These are phyloP conservation scores for Phytophthora syringae DNA, from an alignment of 352 stramenopile species.

Conservation along the genomic window DNA sequence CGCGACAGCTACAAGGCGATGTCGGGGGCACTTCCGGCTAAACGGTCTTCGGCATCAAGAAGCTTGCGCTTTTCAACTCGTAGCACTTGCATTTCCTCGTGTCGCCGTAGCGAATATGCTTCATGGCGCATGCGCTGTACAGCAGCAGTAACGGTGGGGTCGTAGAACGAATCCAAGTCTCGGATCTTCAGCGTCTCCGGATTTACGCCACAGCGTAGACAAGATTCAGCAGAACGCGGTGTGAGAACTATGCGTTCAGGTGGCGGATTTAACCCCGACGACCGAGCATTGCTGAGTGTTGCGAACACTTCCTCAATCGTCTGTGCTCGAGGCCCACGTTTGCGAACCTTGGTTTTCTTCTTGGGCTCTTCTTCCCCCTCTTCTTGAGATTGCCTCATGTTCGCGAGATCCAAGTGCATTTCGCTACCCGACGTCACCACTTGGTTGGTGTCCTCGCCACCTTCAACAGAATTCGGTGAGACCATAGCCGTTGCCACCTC, in stretches of 20 bases:
- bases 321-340: conserved; percentile 62
- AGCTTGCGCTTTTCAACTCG: conserved; percentile 82
- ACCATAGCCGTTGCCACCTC: conserved; percentile 24
- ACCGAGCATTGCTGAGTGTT: conserved; percentile 73
- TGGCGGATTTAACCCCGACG: conserved; percentile 73
- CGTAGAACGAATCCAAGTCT: conserved; percentile 93
- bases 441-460: background rate
- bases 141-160: conserved; percentile 76
- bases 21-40: background rate
- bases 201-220: conserved; percentile 92
- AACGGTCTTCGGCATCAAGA: conserved; percentile 50
- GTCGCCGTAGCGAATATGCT: conserved; percentile 90
- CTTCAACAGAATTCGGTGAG: conserved; percentile 1
- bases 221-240: conserved; percentile 88
- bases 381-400: conserved; percentile 8
- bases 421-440: background rate
- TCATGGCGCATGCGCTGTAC: conserved; percentile 93
- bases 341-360: conserved; percentile 66
- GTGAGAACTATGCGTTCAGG: conserved; percentile 85
- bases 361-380: conserved; percentile 16
- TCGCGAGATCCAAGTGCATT: conserved; percentile 42
- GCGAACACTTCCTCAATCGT: conserved; percentile 84
- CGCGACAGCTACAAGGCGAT: conserved; percentile 14
- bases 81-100: conserved; percentile 92
- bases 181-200: conserved; percentile 92